Percentiles rank a stretch among this genome's conserved stretches.
phyloP scores from a whole-genome alignment of 768 basidiomycete species.

The Mycena vitilis region DNA sequence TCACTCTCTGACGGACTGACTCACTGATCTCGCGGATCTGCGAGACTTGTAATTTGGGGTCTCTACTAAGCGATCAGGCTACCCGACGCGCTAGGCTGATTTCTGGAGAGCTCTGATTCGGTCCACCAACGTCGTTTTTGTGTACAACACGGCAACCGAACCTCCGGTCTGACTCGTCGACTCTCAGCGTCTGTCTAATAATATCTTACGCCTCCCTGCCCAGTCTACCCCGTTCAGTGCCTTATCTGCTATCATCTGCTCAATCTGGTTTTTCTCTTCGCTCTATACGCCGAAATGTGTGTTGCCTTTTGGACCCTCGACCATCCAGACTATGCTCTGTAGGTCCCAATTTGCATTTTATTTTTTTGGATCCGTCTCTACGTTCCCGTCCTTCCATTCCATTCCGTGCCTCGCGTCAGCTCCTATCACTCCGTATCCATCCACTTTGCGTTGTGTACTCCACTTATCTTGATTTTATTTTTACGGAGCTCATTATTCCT shows the following conservation, averaged over 20 bases:
- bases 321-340: slow-evolving; percentile 85
- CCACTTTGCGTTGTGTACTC: neutral
- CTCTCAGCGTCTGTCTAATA: slow-evolving; percentile 8
- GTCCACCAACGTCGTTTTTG: neutral
- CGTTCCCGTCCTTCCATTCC: slow-evolving; percentile 27
- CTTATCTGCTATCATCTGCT: no score
- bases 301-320: slow-evolving; percentile 83
- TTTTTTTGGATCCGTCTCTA: no score
- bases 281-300: slow-evolving; percentile 64
- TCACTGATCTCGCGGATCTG: slow-evolving; percentile 25
- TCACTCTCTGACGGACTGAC: neutral
- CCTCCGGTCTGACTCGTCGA: neutral
- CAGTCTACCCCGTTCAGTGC: neutral
- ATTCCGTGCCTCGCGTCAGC: slow-evolving; percentile 14
- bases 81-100: neutral
- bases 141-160: slow-evolving; percentile 3
- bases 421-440: slow-evolving; percentile 33
- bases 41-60: slow-evolving; percentile 11
- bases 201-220: neutral
- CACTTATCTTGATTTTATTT: slow-evolving; percentile 15
- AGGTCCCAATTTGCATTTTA: slow-evolving; percentile 44
- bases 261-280: neutral
- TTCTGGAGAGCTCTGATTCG: neutral
- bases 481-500: slow-evolving; percentile 1
- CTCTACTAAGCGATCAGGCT: neutral